These are phyloP conservation scores for Syzygium malaccense DNA, from an alignment of 441 rosid species.

Conservation along the genomic window DNA sequence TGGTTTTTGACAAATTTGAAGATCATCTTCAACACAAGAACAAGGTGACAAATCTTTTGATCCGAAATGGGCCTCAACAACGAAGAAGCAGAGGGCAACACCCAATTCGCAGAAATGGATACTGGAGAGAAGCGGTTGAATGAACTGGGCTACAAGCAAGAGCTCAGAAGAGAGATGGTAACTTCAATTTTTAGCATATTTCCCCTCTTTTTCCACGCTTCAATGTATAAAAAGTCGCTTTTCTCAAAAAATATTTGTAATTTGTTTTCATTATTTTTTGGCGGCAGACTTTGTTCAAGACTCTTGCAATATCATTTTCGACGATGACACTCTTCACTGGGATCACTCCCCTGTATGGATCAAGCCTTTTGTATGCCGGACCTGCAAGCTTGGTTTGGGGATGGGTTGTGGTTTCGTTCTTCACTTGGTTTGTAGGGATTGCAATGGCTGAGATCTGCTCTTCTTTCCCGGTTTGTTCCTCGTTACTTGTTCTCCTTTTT, in stretches of 20 bases:
- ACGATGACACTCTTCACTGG: slow-evolving; percentile 59
- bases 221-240: background rate
- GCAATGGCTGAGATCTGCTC: slow-evolving; percentile 73
- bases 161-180: slow-evolving; percentile 62
- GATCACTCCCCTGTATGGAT: slow-evolving; percentile 43
- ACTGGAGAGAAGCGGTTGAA: slow-evolving; percentile 56
- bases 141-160: slow-evolving; percentile 71
- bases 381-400: slow-evolving; percentile 59
- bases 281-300: slow-evolving; percentile 50
- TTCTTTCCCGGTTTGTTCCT: slow-evolving; percentile 44
- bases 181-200: background rate
- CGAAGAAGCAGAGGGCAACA: background rate
- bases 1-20: background rate
- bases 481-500: background rate
- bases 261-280: background rate
- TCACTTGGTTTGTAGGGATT: slow-evolving; percentile 61
- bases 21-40: background rate
- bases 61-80: background rate
- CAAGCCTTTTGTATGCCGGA: slow-evolving; percentile 52
- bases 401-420: slow-evolving; percentile 56
- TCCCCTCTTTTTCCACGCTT: background rate
- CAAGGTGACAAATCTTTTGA: background rate
- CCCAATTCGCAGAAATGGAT: slow-evolving; percentile 24
- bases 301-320: slow-evolving; percentile 56
- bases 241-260: background rate